Evolutionary conservation across 441 rosid species (phyloP).

Genomic region (Lepidium campestre): DNA sequence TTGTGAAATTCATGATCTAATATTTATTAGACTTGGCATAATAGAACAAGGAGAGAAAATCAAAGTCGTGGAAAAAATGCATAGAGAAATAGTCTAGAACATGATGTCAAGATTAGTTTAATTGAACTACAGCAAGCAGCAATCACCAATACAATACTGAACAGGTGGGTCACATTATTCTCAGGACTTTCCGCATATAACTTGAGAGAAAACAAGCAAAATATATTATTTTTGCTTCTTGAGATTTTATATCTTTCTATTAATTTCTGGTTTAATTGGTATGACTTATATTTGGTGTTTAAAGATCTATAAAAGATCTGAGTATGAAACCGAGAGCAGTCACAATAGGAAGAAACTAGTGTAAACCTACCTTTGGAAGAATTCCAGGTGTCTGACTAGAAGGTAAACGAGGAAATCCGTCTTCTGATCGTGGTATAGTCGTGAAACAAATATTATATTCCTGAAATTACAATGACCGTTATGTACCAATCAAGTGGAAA

Average conservation of each 20-base stretch:
- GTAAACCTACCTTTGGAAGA: constrained; percentile 76
- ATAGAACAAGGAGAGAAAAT: constrained; percentile 3
- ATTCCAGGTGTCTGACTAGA: constrained; percentile 65
- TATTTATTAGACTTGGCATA: neutral
- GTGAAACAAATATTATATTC: constrained; percentile 97
- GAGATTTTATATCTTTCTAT: neutral
- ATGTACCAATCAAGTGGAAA: constrained; percentile 5
- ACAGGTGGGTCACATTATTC: neutral
- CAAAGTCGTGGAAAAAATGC: neutral
- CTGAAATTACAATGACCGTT: constrained; percentile 34
- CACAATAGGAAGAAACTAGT: too few species aligned
- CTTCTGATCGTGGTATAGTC: constrained; percentile 75
- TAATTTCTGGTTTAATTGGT: neutral
- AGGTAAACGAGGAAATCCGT: constrained; percentile 75
- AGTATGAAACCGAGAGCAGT: too few species aligned
- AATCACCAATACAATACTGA: constrained; percentile 9
- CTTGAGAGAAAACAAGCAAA: neutral
- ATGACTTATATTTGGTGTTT: neutral
- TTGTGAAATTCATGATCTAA: constrained; percentile 16
- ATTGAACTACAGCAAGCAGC: constrained; percentile 5
- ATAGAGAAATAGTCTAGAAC: neutral
- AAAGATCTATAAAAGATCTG: neutral
- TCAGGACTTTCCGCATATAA: neutral
- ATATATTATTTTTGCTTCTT: neutral
- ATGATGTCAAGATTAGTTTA: neutral